These are phyloP conservation scores for Arthrobotrys sphaeroides DNA, from an alignment of 2,329 filamentous ascomycete species.

Conservation along the genomic window DNA sequence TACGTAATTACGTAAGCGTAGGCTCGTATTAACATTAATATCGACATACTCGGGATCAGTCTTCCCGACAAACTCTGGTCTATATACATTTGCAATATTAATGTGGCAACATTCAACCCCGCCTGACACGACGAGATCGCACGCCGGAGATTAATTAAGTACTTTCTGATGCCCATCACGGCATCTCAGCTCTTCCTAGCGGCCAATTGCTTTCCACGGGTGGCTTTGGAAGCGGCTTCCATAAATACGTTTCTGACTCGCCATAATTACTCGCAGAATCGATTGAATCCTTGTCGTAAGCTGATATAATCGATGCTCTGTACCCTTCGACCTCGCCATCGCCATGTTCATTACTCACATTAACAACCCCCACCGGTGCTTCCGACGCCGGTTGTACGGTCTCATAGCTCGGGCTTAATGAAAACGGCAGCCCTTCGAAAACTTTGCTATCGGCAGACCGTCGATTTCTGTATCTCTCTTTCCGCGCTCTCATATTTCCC, in stretches of 20 bases:
- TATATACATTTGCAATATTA: no score
- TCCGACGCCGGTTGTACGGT: background rate
- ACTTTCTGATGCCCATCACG: background rate
- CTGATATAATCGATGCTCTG: conserved; percentile 28
- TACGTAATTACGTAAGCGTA: no score
- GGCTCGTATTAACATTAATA: no score
- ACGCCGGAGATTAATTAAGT: no score
- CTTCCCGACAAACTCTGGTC: no score
- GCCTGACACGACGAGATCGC: no score
- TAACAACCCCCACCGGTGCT: background rate
- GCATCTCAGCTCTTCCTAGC: background rate
- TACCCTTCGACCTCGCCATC: conserved; percentile 10
- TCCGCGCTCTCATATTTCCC: background rate
- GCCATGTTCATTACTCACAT: background rate
- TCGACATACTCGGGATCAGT: no score
- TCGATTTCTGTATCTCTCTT: conserved; percentile 3
- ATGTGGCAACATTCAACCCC: no score
- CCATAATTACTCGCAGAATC: background rate
- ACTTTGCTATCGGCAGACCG: background rate
- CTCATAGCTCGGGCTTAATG: conserved; percentile 1
- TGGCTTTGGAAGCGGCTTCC: conserved; percentile 40
- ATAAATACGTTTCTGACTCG: conserved; percentile 21
- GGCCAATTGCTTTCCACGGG: conserved; percentile 10
- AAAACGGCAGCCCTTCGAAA: background rate
- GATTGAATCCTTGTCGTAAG: background rate